Evolutionary conservation across 352 stramenopile genomes (phyloP), one percentile per base, ranked within the genome.

Genomic region (Phytophthora pseudosyringae): DNA sequence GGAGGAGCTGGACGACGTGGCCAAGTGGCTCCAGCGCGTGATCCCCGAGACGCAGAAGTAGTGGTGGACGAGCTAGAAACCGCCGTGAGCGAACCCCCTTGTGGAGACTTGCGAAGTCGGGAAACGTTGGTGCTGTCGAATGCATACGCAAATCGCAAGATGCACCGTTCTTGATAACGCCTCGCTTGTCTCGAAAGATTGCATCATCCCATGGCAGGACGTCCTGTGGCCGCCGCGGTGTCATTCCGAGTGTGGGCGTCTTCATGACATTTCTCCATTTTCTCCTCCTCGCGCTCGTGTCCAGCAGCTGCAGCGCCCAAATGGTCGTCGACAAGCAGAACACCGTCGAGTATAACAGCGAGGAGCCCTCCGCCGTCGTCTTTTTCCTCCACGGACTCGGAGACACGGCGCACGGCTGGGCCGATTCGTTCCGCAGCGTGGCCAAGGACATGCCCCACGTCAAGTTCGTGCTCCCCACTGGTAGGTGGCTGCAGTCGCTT

Each of bases 311-410:
- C 57, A 53, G 21, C 40, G 28, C 46, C 46, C 43, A 16, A 41
- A 77, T 77, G 69, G 52, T 63, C 35, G 62, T 77, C 45, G 64
- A 77, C 46, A 60, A 71, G 64, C 59, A 71, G 26, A 74, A 71
- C 49, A 77, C 65, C 45, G 53, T 78, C 60, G 48, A 69, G 7
- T 69, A 61, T 50, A 62, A 59, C 11, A 52, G 56, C 11, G 65
- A 69, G 28, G 69, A 59, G 3, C 70, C 65, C 21, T 68, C 33
- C 10, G 60, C 65, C 1, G 70, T 64, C 9, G 65, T 78, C 10
- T 67, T 94, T 35, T 93, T 93, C 45, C 67, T 88, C 32, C 96
- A 99, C 59, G 96, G 96, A 12, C 73, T 98, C 1, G 96, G 96
- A 13, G 96, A 98, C 74, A 90, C 90, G 13, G 83, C 91, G 0